Conservation (phyloP, 768 basidiomycete species). For the Rossbeevera mucosa region DNA sequence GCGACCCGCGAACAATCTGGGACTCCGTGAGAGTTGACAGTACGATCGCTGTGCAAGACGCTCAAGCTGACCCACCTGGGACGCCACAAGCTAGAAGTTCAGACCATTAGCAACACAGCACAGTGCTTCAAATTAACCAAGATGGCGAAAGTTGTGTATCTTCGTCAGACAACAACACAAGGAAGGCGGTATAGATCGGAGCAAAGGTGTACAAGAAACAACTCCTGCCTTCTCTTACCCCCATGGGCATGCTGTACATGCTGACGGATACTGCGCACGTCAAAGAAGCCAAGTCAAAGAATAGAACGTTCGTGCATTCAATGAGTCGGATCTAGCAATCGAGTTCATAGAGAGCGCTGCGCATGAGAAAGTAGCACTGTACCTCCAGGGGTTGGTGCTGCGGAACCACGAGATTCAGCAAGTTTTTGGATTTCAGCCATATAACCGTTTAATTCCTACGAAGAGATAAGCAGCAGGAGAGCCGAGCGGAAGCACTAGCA, state of each 20-base stretch:
- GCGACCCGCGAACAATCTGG: too few relatives aligned
- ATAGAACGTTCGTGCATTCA: constrained; percentile 4
- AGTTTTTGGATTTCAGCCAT: constrained; percentile 29
- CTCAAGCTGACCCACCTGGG: background rate
- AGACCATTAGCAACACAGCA: background rate
- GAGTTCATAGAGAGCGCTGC: background rate
- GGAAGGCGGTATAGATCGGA: constrained; percentile 1
- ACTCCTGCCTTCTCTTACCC: constrained; percentile 17
- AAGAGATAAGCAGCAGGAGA: constrained; percentile 6
- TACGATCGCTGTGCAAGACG: background rate
- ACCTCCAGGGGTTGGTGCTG: background rate
- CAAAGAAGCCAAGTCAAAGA: background rate
- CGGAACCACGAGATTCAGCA: constrained; percentile 9
- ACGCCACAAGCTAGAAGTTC: background rate
- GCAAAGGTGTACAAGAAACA: constrained; percentile 3
- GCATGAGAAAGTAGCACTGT: background rate
- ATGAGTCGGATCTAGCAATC: background rate
- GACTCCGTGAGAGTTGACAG: background rate
- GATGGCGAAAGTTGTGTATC: constrained; percentile 2
- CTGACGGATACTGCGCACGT: constrained; percentile 11
- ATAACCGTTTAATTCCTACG: constrained; percentile 30
- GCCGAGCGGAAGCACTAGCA: background rate
- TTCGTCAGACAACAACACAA: constrained; percentile 4
- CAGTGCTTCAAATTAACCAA: background rate
- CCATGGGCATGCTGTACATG: constrained; percentile 12